A percentile compares a stretch with the other conserved stretches of the same genome.
phyloP scores from a whole-genome alignment of 2,329 filamentous ascomycete genomes.

The Fusarium kyushuense region DNA sequence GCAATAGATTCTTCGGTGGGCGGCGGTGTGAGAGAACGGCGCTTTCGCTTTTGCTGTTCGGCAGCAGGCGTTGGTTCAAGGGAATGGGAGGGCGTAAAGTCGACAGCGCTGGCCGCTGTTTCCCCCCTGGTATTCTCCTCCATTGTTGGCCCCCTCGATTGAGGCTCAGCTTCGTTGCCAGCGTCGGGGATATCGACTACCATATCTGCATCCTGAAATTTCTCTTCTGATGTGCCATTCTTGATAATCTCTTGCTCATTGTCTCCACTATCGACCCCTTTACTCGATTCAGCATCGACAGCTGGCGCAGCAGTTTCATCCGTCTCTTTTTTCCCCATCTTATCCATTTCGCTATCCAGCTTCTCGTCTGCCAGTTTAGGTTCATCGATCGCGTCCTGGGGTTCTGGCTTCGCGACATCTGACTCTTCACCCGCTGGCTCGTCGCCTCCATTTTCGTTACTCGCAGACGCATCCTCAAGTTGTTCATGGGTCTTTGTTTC shows the following conservation, averaged over 20 bases:
- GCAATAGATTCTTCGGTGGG: constrained; percentile 65
- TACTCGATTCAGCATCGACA: constrained; percentile 9
- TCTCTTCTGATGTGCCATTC: constrained; percentile 18
- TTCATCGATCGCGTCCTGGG: constrained; percentile 13
- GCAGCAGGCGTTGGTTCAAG: constrained; percentile 27
- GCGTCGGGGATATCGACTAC: constrained; percentile 13
- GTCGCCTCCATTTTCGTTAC: constrained; percentile 24
- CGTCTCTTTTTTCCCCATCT: constrained; percentile 2
- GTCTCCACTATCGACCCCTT: constrained; percentile 13
- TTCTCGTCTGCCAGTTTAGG: constrained; percentile 17
- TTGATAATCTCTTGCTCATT: constrained; percentile 18
- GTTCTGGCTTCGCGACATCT: background rate
- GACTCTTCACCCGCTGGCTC: constrained; percentile 10
- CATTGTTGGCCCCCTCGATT: constrained; percentile 13
- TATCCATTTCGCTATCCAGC: constrained; percentile 2
- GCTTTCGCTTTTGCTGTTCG: constrained; percentile 71
- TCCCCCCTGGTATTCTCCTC: constrained; percentile 25
- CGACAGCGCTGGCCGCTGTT: constrained; percentile 22
- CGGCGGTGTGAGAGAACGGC: constrained; percentile 72
- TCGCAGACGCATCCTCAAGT: constrained; percentile 22
- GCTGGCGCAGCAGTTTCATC: background rate
- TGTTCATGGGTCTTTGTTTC: constrained; percentile 12
- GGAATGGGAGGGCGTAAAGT: constrained; percentile 22
- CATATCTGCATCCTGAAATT: background rate
- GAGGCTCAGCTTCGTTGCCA: constrained; percentile 21